These are phyloP conservation scores for Podospora anserina DNA, from an alignment of 495 filamentous ascomycete species.

Conservation along the genomic window DNA sequence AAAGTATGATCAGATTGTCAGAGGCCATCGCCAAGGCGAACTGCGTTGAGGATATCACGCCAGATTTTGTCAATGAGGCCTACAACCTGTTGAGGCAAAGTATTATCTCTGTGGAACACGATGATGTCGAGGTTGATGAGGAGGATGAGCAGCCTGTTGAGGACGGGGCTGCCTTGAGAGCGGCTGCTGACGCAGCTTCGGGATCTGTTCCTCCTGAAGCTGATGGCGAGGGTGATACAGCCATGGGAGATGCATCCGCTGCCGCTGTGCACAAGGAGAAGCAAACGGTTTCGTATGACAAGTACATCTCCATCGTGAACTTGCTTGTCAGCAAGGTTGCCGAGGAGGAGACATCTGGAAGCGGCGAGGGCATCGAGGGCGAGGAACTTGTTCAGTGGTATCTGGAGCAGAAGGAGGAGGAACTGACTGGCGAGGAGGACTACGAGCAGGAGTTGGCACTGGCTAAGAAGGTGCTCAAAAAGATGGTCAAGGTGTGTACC, in stretches of 20 bases:
- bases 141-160: slow-evolving; percentile 58
- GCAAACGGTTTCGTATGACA: slow-evolving; percentile 92
- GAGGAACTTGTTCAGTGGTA: slow-evolving; percentile 89
- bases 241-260: slow-evolving; percentile 56
- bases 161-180: slow-evolving; percentile 34
- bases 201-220: slow-evolving; percentile 18
- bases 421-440: slow-evolving; percentile 77
- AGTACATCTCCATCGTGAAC: slow-evolving; percentile 88
- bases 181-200: slow-evolving; percentile 42
- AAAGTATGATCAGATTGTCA: slow-evolving; percentile 88
- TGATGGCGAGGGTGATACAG: slow-evolving; percentile 65
- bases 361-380: slow-evolving; percentile 85
- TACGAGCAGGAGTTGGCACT: slow-evolving; percentile 70
- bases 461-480: slow-evolving; percentile 84
- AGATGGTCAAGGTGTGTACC: slow-evolving; percentile 86
- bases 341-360: slow-evolving; percentile 67
- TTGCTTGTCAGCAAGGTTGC: slow-evolving; percentile 70
- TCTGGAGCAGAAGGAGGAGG: slow-evolving; percentile 85
- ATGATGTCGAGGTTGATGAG: slow-evolving; percentile 95
- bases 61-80: slow-evolving; percentile 84
- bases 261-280: slow-evolving; percentile 50
- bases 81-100: slow-evolving; percentile 84
- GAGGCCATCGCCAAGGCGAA: slow-evolving; percentile 97
- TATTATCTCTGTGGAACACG: slow-evolving; percentile 97
- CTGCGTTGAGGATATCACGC: slow-evolving; percentile 86